Percentiles rank a stretch among this genome's conserved stretches.
Evolutionary conservation across 164 flowering plant species (phyloP).

Genomic region (Piper betle): DNA sequence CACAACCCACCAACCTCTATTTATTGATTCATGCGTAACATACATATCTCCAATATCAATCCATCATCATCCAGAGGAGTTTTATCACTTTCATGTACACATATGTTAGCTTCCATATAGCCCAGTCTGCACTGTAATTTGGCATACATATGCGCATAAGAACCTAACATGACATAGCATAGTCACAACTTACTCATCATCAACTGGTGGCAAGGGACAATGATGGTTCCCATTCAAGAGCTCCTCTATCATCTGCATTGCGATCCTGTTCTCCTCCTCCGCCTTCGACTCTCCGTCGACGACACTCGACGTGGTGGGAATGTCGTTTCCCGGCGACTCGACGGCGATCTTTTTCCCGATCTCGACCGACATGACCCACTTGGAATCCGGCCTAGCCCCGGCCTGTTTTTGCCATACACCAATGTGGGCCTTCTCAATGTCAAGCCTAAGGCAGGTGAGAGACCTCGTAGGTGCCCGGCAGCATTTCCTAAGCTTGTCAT

Average conservation of each 20-base stretch:
- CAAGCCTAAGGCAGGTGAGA: slow-evolving; percentile 73
- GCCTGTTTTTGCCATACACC: slow-evolving; percentile 91
- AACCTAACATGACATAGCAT: too few species aligned
- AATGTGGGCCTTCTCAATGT: slow-evolving; percentile 57
- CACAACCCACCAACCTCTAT: too few species aligned
- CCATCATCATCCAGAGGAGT: too few species aligned
- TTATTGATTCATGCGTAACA: too few species aligned
- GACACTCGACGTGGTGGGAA: not conserved
- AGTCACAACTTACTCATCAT: too few species aligned
- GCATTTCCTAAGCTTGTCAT: slow-evolving; percentile 47
- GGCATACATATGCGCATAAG: too few species aligned
- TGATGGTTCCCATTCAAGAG: slow-evolving; percentile 33
- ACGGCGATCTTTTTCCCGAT: slow-evolving; percentile 23
- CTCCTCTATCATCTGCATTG: slow-evolving; percentile 67
- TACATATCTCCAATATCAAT: too few species aligned
- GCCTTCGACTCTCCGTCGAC: slow-evolving; percentile 4
- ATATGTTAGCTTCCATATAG: too few species aligned
- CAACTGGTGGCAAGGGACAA: too few species aligned
- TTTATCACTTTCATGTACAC: too few species aligned
- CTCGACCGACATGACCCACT: slow-evolving; percentile 70
- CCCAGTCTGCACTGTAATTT: too few species aligned
- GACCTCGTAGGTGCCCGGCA: slow-evolving; percentile 61
- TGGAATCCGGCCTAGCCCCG: slow-evolving; percentile 43
- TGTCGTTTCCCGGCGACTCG: not conserved
- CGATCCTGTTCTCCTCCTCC: slow-evolving; percentile 39